Evolutionary conservation across 2,329 filamentous ascomycete species (phyloP), one percentile per base, ranked within the genome.

Genomic region (Colletotrichum truncatum): DNA sequence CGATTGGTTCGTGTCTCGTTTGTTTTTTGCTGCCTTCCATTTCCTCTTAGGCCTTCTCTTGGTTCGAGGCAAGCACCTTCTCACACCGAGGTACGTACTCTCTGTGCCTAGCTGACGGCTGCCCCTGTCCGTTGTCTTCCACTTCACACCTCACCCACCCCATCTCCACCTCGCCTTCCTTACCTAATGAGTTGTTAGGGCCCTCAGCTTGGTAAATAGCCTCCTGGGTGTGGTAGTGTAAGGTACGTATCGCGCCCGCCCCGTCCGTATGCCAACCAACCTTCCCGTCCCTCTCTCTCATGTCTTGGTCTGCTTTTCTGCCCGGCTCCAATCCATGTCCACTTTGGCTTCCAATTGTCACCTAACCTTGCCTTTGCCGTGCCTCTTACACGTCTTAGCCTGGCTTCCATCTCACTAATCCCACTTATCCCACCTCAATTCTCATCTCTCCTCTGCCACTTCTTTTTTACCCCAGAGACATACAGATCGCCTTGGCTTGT

Each of bases 381-480:
- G 12, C 30, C 30, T 32, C 30, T 32, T 32, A 12, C 16, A 36
- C 48, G 28, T 36, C 48, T 38, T 14, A 52, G 16, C 28, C 48
- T 12, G 48, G 38, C 46, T 32, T 49, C 1, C 26, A 34, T 49
- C 39, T 21, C n/a, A n/a, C n/a, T n/a, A n/a, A 21, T 43, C 43
- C 26, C 39, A 46, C 36, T 38, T 30, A 49, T 62, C 28, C 41
- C 52, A 49, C 52, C 34, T 41, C 43, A 36, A 34, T 26, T 41
- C 48, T 30, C 41, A 41, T 57, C 23, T 46, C 28, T 38, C 41
- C 21, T 57, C 32, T 41, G 34, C 39, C 43, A 30, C 56, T 49
- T 18, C 25, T 18, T 32, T 45, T 45, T 18, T 26, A 12, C 4
- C 59, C 28, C 30, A 56, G 43, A 62, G 51, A 62, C 59, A 56